Conservation (phyloP, 805 yeast genomes). For the Saccharomycopsis amapae region DNA sequence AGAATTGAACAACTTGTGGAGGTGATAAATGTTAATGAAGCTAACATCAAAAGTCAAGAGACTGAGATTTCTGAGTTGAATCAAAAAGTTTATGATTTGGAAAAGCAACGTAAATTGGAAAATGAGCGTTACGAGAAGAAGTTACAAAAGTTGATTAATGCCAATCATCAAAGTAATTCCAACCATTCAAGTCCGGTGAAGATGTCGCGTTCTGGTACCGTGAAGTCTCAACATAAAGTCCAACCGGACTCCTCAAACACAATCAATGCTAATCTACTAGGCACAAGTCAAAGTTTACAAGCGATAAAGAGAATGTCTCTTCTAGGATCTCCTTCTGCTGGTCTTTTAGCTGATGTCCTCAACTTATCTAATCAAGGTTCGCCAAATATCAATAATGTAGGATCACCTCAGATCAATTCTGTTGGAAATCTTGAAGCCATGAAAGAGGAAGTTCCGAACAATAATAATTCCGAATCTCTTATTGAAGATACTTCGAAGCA, state of each 20-base stretch:
- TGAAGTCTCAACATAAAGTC: background rate
- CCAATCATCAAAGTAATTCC: constrained; percentile 1
- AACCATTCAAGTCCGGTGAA: constrained; percentile 4
- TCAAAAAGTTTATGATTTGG: constrained; percentile 54
- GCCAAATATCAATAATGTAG: background rate
- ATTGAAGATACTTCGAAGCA: background rate
- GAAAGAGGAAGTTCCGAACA: constrained; percentile 3
- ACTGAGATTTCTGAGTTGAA: constrained; percentile 55
- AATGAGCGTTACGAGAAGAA: constrained; percentile 25
- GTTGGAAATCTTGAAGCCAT: background rate
- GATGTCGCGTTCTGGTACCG: background rate
- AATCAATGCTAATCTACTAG: background rate
- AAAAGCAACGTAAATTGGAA: constrained; percentile 33
- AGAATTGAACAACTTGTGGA: constrained; percentile 50
- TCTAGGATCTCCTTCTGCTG: constrained; percentile 18
- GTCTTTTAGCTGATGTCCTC: constrained; percentile 20
- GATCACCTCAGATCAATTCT: no score
- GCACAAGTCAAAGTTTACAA: constrained; percentile 1
- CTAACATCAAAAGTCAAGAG: constrained; percentile 50
- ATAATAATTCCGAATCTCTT: background rate
- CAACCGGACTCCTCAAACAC: background rate
- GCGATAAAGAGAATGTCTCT: constrained; percentile 13
- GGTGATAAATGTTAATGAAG: constrained; percentile 58
- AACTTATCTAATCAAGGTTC: constrained; percentile 7
- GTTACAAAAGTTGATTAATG: constrained; percentile 14